Percentiles rank a stretch among this genome's conserved stretches.
phyloP scores from a whole-genome alignment of 2,329 filamentous ascomycete species.

The Lasiodiplodia sp. region DNA sequence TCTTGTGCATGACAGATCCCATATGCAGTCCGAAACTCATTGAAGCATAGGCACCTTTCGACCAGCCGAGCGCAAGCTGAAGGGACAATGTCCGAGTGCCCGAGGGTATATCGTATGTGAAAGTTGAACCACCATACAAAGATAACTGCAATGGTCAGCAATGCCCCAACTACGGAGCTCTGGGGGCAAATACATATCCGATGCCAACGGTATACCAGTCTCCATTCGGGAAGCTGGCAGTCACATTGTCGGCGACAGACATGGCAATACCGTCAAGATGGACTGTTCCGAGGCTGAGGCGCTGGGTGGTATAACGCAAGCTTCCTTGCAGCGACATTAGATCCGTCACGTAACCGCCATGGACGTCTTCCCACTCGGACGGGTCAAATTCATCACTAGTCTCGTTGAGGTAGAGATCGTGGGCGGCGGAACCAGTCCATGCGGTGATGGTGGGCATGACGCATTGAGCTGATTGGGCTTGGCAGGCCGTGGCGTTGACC shows the following conservation, averaged over 20 bases:
- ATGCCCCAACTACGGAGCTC: neutral
- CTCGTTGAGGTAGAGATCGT: neutral
- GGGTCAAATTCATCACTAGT: neutral
- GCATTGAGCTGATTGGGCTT: neutral
- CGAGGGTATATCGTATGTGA: neutral
- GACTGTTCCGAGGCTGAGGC: neutral
- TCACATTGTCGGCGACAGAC: conserved; percentile 2
- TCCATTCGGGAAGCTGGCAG: neutral
- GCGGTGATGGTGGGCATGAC: neutral
- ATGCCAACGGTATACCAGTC: conserved; percentile 5
- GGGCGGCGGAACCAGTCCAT: neutral
- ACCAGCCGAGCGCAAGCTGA: neutral
- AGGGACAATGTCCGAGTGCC: neutral
- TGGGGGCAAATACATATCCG: conserved; percentile 1
- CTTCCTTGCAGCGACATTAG: conserved; percentile 1
- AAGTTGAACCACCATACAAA: neutral
- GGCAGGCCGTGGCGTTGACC: conserved; percentile 5
- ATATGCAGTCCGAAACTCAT: conserved; percentile 45
- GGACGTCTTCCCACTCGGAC: neutral
- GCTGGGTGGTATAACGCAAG: neutral
- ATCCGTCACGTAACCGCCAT: neutral
- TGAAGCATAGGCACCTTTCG: conserved; percentile 34
- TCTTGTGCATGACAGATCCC: conserved; percentile 40
- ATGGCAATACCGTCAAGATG: neutral
- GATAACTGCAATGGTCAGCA: neutral